phyloP scores from a whole-genome alignment of 495 filamentous ascomycete genomes.

The Podospora tetraspora region DNA sequence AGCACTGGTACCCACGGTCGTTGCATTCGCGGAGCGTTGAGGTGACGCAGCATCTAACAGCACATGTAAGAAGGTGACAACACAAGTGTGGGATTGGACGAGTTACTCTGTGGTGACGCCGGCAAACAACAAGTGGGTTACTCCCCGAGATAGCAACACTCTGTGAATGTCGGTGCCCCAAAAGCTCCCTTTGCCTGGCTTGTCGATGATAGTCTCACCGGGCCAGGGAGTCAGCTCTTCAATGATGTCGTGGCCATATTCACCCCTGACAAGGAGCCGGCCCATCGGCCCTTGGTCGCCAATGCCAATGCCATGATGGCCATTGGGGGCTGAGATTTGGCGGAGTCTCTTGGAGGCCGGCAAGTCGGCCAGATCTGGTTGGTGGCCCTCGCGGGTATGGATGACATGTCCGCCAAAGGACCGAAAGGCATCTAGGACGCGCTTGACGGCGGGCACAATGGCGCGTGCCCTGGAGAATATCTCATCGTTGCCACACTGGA shows the following conservation, averaged over 20 bases:
- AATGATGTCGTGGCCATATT: conserved; percentile 58
- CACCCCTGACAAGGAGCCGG: conserved; percentile 55
- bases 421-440: conserved; percentile 54
- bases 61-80: background rate
- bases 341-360: conserved; percentile 46
- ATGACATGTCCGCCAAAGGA: conserved; percentile 56
- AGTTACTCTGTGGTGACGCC: conserved; percentile 48
- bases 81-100: background rate
- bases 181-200: conserved; percentile 63
- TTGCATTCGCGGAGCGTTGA: conserved; percentile 67
- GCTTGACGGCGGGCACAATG: conserved; percentile 37
- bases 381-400: conserved; percentile 59
- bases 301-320: conserved; percentile 44
- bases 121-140: conserved; percentile 61
- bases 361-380: conserved; percentile 47
- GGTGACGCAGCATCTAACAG: conserved; percentile 52
- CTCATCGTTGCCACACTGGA: conserved; percentile 34
- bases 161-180: conserved; percentile 59
- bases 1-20: conserved; percentile 70
- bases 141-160: conserved; percentile 53
- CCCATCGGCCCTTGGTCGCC: conserved; percentile 57
- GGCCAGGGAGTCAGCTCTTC: conserved; percentile 55
- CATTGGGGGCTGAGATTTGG: conserved; percentile 39
- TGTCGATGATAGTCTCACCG: conserved; percentile 60
- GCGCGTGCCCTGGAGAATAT: conserved; percentile 36